Evolutionary conservation across 2,329 filamentous ascomycete species (phyloP).

Genomic region (Periconia macrospinosa): DNA sequence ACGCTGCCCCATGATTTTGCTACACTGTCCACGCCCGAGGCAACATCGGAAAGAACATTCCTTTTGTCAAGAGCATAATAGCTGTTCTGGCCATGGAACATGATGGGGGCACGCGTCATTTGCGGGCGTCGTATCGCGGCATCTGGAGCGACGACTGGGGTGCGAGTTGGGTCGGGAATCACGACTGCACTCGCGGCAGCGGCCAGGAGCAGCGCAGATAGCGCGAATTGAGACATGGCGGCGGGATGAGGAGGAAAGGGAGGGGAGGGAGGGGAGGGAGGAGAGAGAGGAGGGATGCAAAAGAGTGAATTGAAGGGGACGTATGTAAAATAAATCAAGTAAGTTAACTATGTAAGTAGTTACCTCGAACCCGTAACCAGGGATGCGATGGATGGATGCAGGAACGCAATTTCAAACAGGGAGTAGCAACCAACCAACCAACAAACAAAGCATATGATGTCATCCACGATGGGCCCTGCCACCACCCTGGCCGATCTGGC

Average conservation of each 20-base stretch:
- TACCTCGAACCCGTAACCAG: too few relatives aligned
- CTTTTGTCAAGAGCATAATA: conserved; percentile 35
- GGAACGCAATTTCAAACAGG: neutral
- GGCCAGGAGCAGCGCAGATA: conserved; percentile 25
- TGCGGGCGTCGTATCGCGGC: conserved; percentile 25
- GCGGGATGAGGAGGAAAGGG: neutral
- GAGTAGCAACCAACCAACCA: neutral
- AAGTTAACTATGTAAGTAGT: too few relatives aligned
- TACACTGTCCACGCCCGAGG: conserved; percentile 31
- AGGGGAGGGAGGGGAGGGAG: neutral
- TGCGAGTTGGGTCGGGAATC: conserved; percentile 31
- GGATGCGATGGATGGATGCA: conserved; percentile 15
- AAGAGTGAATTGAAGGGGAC: neutral
- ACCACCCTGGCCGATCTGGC: too few relatives aligned
- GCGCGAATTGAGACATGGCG: conserved; percentile 3
- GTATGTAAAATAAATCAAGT: neutral
- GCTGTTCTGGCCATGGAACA: conserved; percentile 34
- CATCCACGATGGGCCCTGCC: neutral
- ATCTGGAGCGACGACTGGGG: conserved; percentile 25
- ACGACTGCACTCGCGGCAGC: conserved; percentile 27
- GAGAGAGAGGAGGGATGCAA: neutral
- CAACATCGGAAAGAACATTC: conserved; percentile 36
- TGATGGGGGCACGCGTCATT: conserved; percentile 37
- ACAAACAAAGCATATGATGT: neutral
- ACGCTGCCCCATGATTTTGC: conserved; percentile 37